Base-by-base conservation (phyloP, 2,329 filamentous ascomycete genomes). In the Tolypocladium paradoxum region DNA sequence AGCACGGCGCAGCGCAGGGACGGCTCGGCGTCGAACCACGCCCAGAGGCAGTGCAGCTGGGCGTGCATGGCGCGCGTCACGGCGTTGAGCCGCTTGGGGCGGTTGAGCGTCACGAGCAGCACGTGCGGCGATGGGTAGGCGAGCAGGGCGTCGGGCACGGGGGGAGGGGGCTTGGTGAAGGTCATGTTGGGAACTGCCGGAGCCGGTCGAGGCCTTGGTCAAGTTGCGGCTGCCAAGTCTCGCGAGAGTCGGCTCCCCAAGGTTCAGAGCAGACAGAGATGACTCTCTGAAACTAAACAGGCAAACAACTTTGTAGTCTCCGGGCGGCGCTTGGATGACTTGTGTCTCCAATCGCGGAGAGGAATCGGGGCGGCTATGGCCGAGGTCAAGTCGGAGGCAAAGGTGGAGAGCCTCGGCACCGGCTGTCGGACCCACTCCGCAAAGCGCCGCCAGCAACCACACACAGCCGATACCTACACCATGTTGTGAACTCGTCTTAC, bases 11-110 rank as follows among this genome's bases (percentile, higher is more conserved):
- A 82, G 47, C 79, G 77, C 48, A 87, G 74, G 1, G 67, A 67
- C 1, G 82, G 77, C 65, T 87, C 77, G n/a, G 62, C 64, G 62
- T 88, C 84, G 65, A 79, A 85, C 77, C 81, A 85, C 18, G 69
- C 63, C 73, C 76, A 84, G 29, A 81, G 70, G 1, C 58, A 56
- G 54, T 72, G 71, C 36, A 83, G 72, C 51, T 72, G 71, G 52
- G 68, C 65, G 65, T 83, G 78, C 62, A 73, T 72, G 4, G 69
- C 62, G 2, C 69, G 67, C 8, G 70, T 72, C 61, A 85, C 74
- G 50, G 78, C 75, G 67, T 85, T 85, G 61, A 84, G 78, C 54
- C 76, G 72, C 34, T 68, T 62, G 6, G 81, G 78, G 0, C 81
- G 78, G 67, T 82, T 77, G 64, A 85, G 73, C 1, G 80, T 83